phyloP scores from a whole-genome alignment of 331 rosid genomes.

The Malus hybrid region DNA sequence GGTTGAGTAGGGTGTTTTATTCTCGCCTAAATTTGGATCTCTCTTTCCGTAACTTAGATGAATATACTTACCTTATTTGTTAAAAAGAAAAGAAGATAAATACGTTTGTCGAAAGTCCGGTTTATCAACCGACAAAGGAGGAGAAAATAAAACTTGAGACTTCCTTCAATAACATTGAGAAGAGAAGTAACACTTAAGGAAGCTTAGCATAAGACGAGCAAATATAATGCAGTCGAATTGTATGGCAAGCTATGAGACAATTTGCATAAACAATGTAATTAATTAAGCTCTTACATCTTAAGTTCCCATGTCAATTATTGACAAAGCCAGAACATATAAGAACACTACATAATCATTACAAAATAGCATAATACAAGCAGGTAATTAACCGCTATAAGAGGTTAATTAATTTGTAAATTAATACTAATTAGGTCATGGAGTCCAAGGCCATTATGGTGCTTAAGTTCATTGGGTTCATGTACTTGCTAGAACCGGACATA shows the following conservation, averaged over 20 bases:
- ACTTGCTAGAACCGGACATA: constrained; percentile 26
- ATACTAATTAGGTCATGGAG: constrained; percentile 10
- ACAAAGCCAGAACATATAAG: neutral
- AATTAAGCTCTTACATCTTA: neutral
- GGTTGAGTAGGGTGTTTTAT: too few species aligned
- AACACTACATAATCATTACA: neutral
- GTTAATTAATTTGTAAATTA: neutral
- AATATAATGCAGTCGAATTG: neutral
- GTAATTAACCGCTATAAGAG: neutral
- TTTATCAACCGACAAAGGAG: neutral
- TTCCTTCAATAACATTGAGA: neutral
- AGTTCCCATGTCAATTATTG: neutral
- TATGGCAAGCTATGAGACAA: neutral
- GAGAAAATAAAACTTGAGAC: neutral
- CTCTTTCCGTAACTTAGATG: too few species aligned
- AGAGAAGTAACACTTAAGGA: neutral
- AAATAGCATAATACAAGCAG: neutral
- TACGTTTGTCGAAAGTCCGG: neutral
- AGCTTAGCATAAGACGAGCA: neutral
- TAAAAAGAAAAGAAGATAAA: too few species aligned
- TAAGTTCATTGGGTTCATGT: constrained; percentile 50
- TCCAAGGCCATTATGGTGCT: constrained; percentile 48
- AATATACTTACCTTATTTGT: too few species aligned
- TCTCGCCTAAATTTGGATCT: too few species aligned
- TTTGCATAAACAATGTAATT: neutral